Evolutionary conservation across 768 basidiomycete genomes (phyloP).

Genomic region (Daedalea quercina): DNA sequence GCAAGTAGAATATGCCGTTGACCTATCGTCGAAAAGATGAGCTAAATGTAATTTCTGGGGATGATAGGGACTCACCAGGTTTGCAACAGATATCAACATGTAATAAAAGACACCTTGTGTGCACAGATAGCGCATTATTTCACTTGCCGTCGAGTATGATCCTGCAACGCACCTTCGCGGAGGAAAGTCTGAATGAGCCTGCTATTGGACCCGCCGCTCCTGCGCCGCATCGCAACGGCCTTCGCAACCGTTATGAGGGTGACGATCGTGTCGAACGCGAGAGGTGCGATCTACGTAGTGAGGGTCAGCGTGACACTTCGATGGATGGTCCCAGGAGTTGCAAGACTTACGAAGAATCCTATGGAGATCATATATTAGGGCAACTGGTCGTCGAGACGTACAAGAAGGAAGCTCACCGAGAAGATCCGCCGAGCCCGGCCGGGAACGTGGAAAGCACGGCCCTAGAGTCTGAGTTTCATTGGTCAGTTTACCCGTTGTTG

Average conservation of each 20-base stretch:
- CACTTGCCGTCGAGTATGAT: neutral
- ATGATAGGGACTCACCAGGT: conserved; percentile 39
- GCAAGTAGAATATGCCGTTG: conserved; percentile 83
- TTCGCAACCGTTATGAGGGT: conserved; percentile 79
- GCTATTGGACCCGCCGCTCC: conserved; percentile 70
- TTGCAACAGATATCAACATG: conserved; percentile 80
- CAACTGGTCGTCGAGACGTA: neutral
- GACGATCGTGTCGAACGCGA: conserved; percentile 75
- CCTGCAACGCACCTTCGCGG: conserved; percentile 52
- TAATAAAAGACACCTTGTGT: conserved; percentile 73
- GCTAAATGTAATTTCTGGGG: neutral
- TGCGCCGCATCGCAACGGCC: conserved; percentile 68
- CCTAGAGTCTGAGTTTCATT: conserved; percentile 36
- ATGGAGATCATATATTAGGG: too few species aligned
- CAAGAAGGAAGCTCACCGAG: conserved; percentile 55
- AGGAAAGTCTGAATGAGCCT: conserved; percentile 79
- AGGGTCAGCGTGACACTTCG: conserved; percentile 6
- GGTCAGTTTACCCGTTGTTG: neutral
- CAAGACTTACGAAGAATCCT: conserved; percentile 19
- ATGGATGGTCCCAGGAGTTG: neutral
- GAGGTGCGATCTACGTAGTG: conserved; percentile 62
- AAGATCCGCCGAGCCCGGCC: conserved; percentile 77
- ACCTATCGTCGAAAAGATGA: conserved; percentile 29
- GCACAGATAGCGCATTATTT: neutral
- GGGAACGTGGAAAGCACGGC: conserved; percentile 77